A percentile compares a stretch with the other conserved stretches of the same genome.
Conservation (phyloP, 169 alveolate genomes). For the Perkinsus chesapeaki region DNA sequence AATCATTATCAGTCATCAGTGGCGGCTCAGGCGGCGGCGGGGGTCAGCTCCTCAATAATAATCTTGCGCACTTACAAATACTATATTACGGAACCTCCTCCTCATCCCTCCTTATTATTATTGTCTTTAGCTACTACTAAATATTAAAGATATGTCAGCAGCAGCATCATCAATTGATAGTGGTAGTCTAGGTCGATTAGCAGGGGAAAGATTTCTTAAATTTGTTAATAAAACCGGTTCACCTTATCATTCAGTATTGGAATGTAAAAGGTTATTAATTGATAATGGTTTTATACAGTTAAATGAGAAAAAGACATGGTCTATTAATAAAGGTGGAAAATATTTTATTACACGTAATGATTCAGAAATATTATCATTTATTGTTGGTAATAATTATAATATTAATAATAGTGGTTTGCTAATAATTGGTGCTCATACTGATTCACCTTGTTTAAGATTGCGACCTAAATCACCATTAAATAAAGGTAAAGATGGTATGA, state of each 20-base stretch:
- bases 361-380: slow-evolving; percentile 80
- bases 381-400: slow-evolving; percentile 51
- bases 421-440: slow-evolving; percentile 76
- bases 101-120: neutral
- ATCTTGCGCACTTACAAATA: too few relatives aligned
- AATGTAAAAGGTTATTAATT: slow-evolving; percentile 26
- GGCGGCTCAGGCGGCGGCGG: too few relatives aligned
- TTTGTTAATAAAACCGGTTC: slow-evolving; percentile 60
- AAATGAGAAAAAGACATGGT: slow-evolving; percentile 24
- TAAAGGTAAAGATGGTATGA: neutral
- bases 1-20: too few relatives aligned
- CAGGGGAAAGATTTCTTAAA: slow-evolving; percentile 31
- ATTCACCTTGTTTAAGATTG: slow-evolving; percentile 87
- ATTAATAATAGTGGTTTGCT: slow-evolving; percentile 17
- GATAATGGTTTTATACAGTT: slow-evolving; percentile 37
- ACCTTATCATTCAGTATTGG: slow-evolving; percentile 59
- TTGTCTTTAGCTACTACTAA: too few relatives aligned
- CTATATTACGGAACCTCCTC: neutral
- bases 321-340: slow-evolving; percentile 45
- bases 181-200: too few relatives aligned
- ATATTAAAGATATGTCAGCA: too few relatives aligned
- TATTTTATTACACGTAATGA: slow-evolving; percentile 76
- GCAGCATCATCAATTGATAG: too few relatives aligned
- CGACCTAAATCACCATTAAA: slow-evolving; percentile 58
- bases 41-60: too few relatives aligned